Conservation (phyloP, 805 yeast species). For the Wickerhamomyces canadensis region DNA sequence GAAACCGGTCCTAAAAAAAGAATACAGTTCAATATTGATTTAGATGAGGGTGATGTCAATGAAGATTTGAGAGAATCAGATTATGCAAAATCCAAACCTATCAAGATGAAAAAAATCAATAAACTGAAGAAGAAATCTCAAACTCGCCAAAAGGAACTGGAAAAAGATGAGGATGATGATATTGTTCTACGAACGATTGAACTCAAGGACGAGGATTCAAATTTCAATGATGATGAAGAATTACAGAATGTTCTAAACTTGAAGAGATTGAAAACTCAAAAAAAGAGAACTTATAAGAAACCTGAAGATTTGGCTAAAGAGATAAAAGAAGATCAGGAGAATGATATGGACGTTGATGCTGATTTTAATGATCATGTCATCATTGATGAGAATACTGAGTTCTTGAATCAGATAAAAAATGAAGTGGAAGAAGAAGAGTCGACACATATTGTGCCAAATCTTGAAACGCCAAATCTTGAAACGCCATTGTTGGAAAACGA, state of each 20-base stretch:
- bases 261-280: conserved; percentile 12
- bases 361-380: conserved; percentile 14
- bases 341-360: conserved; percentile 13
- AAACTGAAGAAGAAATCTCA: conserved; percentile 19
- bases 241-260: conserved; percentile 21
- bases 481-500: background rate
- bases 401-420: conserved; percentile 24
- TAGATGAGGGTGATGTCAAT: conserved; percentile 13
- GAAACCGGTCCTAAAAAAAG: background rate
- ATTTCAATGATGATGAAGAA: conserved; percentile 19
- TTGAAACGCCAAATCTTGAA: background rate
- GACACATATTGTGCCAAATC: too few species aligned
- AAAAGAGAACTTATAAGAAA: conserved; percentile 12
- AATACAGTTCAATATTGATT: conserved; percentile 8
- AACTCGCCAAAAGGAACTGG: conserved; percentile 7
- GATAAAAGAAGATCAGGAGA: conserved; percentile 14
- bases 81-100: conserved; percentile 22
- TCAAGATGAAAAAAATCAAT: conserved; percentile 28
- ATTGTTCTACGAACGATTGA: conserved; percentile 21
- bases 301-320: conserved; percentile 20
- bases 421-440: conserved; percentile 1
- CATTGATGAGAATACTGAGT: conserved; percentile 33
- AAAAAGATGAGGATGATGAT: conserved; percentile 17
- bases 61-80: conserved; percentile 10
- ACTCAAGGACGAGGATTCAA: conserved; percentile 21